Evolutionary conservation across 345 rosid species (phyloP).

Genomic region (Trapa bicornis): DNA sequence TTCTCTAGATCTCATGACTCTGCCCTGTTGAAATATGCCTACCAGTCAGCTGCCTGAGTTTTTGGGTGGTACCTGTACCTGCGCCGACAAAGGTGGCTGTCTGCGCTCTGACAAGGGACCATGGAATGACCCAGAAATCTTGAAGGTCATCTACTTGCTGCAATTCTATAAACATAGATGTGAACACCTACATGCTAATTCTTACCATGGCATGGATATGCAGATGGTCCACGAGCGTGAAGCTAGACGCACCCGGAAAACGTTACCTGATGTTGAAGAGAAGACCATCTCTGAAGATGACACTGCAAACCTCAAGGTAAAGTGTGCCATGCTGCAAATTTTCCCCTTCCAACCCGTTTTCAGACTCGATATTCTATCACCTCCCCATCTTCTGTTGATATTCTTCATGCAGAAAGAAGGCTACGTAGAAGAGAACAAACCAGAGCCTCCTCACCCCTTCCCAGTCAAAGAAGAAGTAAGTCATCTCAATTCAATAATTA

Average conservation of each 20-base stretch:
- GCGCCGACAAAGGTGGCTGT: constrained; percentile 81
- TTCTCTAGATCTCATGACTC: not conserved
- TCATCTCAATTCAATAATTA: not conserved
- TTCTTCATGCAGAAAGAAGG: not conserved
- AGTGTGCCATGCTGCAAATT: no score
- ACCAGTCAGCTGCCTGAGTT: constrained; percentile 81
- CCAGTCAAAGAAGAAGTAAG: constrained; percentile 6
- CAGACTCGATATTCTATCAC: no score
- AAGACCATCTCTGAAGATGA: constrained; percentile 33
- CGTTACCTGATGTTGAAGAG: constrained; percentile 39
- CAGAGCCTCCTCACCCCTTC: not conserved
- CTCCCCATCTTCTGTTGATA: not conserved
- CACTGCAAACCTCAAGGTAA: constrained; percentile 17
- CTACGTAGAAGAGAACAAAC: not conserved
- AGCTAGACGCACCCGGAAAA: constrained; percentile 31
- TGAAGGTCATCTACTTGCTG: constrained; percentile 30
- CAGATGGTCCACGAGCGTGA: constrained; percentile 72
- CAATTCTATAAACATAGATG: not conserved
- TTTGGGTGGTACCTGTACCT: constrained; percentile 79
- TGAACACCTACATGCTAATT: not conserved
- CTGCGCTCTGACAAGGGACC: constrained; percentile 96
- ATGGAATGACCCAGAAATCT: constrained; percentile 68
- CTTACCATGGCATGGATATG: not conserved
- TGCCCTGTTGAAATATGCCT: not conserved
- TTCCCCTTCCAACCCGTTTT: no score